Evolutionary conservation across 2,329 filamentous ascomycete genomes (phyloP), one percentile per base, ranked within the genome.

Genomic region (Pleoardoris graminearum): DNA sequence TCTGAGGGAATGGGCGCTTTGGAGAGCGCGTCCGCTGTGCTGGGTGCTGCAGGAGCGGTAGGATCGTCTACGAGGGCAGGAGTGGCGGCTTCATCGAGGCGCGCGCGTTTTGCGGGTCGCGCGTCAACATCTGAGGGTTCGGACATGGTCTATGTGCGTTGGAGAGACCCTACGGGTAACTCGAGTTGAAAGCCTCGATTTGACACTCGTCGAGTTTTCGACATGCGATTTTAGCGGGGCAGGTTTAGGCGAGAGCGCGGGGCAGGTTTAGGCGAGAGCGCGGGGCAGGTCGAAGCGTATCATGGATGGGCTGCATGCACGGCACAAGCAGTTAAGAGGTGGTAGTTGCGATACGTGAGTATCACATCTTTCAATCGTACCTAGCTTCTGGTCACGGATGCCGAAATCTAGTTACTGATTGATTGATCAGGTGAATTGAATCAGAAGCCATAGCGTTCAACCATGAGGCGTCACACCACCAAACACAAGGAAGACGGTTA

Each of bases 21-120:
- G 14, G 54, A 29, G 5, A 52, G 45, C 21, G 33, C 14, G 5
- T 37, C 32, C 11, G 56, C 42, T 27, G 55, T 35, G n/a, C 47
- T 27, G 54, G 41, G 35, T 50, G 32, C 41, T 33, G 53, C 3
- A 51, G 36, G 37, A 14, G 58, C 27, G 25, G 54, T 5, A 53
- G 33, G 43, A 11, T 57, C 27, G 22, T 54, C 19, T 10, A 43
- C 11, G 7, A 37, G 14, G 22, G 47, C 19, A 21, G 61, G 38
- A 45, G 55, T 41, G 14, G 60, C 37, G 42, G 58, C 37, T 12
- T 62, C 54, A 56, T 70, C 68, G 48, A 71, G 63, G n/a, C 66
- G 64, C 22, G 65, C 67, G 51, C 69, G 68, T 62, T 72, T 71
- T 17, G 63, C 55, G 21, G 68, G 69, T 48, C 66, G 65, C 57